These are phyloP conservation scores for Cercis canadensis DNA, from an alignment of 306 rosid species.

Conservation along the genomic window DNA sequence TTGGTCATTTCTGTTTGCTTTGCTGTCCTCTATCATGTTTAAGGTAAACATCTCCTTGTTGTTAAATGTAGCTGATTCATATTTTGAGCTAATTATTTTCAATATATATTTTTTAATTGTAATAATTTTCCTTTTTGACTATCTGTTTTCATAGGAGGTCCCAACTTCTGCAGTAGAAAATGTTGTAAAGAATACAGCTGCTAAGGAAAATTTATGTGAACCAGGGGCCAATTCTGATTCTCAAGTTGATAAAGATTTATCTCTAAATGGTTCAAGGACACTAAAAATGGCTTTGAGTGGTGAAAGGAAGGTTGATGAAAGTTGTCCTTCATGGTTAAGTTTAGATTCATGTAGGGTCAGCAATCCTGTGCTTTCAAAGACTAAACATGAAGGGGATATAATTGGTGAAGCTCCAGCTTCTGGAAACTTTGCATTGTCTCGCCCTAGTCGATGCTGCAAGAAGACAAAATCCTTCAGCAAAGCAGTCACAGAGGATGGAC, in stretches of 20 bases:
- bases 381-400: constrained; percentile 27
- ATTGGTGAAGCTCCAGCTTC: constrained; percentile 34
- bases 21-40: not conserved
- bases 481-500: constrained; percentile 37
- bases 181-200: constrained; percentile 29
- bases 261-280: constrained; percentile 33
- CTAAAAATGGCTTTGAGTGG: constrained; percentile 48
- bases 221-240: constrained; percentile 39
- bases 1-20: too few species aligned
- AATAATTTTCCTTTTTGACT: constrained; percentile 17
- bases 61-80: constrained; percentile 29
- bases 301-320: constrained; percentile 57
- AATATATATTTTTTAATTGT: not conserved
- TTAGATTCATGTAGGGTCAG: constrained; percentile 65
- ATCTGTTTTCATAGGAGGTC: constrained; percentile 54
- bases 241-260: constrained; percentile 43
- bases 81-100: constrained; percentile 1
- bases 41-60: constrained; percentile 3
- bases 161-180: constrained; percentile 43
- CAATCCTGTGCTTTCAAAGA: constrained; percentile 33
- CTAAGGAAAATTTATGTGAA: constrained; percentile 37
- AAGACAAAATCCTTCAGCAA: constrained; percentile 42
- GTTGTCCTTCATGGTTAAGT: constrained; percentile 68
- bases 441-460: constrained; percentile 41
- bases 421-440: constrained; percentile 39